Base-by-base conservation (phyloP, 768 basidiomycete genomes). In the Macrolepiota dolichaula region DNA sequence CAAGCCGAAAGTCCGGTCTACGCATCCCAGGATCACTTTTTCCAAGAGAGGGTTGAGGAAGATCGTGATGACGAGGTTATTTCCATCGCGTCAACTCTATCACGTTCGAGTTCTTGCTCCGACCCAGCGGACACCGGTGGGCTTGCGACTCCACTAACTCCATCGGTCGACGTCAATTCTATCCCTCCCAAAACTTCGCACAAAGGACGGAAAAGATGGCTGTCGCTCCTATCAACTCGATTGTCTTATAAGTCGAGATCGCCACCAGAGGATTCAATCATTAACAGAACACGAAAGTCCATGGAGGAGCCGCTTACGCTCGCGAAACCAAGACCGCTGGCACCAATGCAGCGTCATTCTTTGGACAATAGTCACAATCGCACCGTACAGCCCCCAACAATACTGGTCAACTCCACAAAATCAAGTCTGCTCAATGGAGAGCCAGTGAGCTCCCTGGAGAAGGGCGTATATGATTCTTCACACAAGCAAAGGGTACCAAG, bases 401-500 rank as follows among this genome's bases (percentile, higher is more conserved):
- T 63, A 73, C 74, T 19, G 70, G 63, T 72, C 19, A 70, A 67
- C 52, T 74, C 73, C 12, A 74, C 71, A 12, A 75, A 73, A 64
- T 76, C 77, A 4, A 76, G 72, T 57, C 65, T 71, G 9, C 65
- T 58, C 15, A 59, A 58, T 11, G 59, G 74, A 54, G 80, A 81
- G 29, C 72, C 17, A 17, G 42, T 74, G 3, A 72, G 74, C 36
- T 71, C 29, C 29, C 29, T 73, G 0, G 80, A 83, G 44, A 81
- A 79, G 66, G 89, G 87, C 17, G 85, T 90, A 2, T 93, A 92
- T 67, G 92, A 94, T 71, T 86, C 88, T 27, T 93, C 91, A 10
- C 77, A 83, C 66, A 93, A 94, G 71, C 83, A 85, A 66, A 86
- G 92, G 19, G 92, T 93, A 25, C 92, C 92, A 4, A 91, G 91